Evolutionary conservation across 1,284 basidiomycete genomes (phyloP).

Genomic region (Inonotus hispidus): DNA sequence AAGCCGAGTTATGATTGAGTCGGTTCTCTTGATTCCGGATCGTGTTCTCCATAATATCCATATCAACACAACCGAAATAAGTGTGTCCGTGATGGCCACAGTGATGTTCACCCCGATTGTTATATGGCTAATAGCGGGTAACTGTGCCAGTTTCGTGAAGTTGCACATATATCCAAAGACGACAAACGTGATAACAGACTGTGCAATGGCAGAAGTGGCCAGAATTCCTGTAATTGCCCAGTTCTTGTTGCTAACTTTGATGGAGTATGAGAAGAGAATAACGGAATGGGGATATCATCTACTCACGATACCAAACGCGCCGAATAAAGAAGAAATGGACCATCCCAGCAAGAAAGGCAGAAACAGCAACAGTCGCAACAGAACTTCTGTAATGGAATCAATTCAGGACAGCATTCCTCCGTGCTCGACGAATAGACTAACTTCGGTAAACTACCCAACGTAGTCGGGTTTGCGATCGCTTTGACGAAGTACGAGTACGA

Average conservation of each 20-base stretch:
- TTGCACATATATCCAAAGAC: not conserved
- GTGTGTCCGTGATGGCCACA: not conserved
- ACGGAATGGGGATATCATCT: not conserved
- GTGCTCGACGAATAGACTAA: too few relatives aligned
- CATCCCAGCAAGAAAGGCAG: too few relatives aligned
- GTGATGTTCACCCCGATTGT: not conserved
- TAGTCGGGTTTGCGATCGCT: not conserved
- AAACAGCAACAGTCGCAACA: not conserved
- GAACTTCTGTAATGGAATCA: not conserved
- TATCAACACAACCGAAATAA: not conserved
- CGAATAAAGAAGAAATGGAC: not conserved
- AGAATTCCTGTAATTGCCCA: not conserved
- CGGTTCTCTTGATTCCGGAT: slow-evolving; percentile 5
- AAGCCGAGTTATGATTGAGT: slow-evolving; percentile 4
- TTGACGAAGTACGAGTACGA: not conserved
- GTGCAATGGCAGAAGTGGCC: not conserved
- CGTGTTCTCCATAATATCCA: not conserved
- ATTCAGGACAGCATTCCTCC: too few relatives aligned
- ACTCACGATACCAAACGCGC: not conserved
- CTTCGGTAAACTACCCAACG: not conserved
- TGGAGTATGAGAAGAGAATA: too few relatives aligned
- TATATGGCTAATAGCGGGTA: not conserved
- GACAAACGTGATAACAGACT: not conserved
- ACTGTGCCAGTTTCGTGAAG: not conserved
- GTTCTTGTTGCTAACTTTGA: slow-evolving; percentile 8